Conservation (phyloP, 768 basidiomycete genomes). For the Termitomyces heimii region DNA sequence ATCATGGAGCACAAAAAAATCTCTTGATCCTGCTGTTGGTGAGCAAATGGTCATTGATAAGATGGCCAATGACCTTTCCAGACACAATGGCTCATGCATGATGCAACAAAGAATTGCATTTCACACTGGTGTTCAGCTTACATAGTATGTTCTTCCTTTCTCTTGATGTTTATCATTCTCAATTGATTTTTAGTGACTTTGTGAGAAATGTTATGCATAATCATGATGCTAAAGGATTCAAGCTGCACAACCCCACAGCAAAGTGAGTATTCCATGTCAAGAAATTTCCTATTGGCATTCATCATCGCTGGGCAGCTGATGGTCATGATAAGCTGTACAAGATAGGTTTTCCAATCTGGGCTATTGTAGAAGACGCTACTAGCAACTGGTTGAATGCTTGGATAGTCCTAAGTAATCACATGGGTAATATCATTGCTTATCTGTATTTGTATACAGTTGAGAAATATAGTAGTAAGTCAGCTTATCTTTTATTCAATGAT, state of each 20-base stretch:
- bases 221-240: neutral
- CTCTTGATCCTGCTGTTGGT: neutral
- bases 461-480: constrained; percentile 20
- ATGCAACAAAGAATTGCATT: neutral
- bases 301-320: neutral
- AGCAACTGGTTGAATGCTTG: constrained; percentile 4
- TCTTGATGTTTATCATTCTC: neutral
- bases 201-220: neutral
- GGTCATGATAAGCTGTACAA: constrained; percentile 33
- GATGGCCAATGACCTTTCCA: neutral
- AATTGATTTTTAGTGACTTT: neutral
- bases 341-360: constrained; percentile 35
- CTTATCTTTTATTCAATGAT: neutral
- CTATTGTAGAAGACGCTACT: constrained; percentile 4
- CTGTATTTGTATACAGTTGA: constrained; percentile 24
- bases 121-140: neutral
- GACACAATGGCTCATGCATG: neutral
- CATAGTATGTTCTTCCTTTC: neutral
- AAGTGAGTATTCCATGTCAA: neutral
- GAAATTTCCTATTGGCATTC: neutral
- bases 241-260: too few species aligned
- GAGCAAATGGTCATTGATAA: neutral
- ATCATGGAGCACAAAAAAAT: neutral
- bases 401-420: constrained; percentile 7
- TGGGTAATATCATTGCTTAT: constrained; percentile 5